Evolutionary conservation across 169 alveolate species (phyloP).

Genomic region (Pseudocohnilembus persalinus): DNA sequence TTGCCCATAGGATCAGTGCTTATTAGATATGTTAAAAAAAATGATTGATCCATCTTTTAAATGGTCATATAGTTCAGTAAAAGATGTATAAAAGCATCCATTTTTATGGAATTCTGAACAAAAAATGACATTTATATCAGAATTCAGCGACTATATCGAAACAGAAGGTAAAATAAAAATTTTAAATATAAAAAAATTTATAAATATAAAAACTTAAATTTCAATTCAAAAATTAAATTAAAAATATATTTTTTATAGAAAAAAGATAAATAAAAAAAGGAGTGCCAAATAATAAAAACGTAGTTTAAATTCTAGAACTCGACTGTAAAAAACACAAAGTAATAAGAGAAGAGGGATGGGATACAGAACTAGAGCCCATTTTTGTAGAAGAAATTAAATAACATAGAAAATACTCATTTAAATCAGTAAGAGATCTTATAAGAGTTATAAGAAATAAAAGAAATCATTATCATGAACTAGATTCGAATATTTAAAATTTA

Average conservation of each 20-base stretch:
- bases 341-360: neutral
- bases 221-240: too few species aligned
- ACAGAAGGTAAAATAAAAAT: neutral
- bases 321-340: neutral
- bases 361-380: neutral
- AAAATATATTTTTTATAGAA: too few species aligned
- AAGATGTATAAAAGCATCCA: neutral
- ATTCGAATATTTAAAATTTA: too few species aligned
- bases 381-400: neutral
- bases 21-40: neutral
- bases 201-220: too few species aligned
- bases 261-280: too few species aligned
- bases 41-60: neutral
- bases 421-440: neutral
- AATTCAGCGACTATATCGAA: neutral
- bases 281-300: too few species aligned
- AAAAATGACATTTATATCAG: neutral
- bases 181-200: too few species aligned
- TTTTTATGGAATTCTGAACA: neutral
- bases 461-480: neutral
- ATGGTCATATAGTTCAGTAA: too few species aligned
- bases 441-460: neutral
- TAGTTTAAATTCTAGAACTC: neutral
- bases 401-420: neutral
- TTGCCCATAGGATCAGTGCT: neutral